Evolutionary conservation across 176 grass and related monocot genomes (phyloP), one percentile per base, ranked within the genome.

Genomic region (Juncus inflexus): DNA sequence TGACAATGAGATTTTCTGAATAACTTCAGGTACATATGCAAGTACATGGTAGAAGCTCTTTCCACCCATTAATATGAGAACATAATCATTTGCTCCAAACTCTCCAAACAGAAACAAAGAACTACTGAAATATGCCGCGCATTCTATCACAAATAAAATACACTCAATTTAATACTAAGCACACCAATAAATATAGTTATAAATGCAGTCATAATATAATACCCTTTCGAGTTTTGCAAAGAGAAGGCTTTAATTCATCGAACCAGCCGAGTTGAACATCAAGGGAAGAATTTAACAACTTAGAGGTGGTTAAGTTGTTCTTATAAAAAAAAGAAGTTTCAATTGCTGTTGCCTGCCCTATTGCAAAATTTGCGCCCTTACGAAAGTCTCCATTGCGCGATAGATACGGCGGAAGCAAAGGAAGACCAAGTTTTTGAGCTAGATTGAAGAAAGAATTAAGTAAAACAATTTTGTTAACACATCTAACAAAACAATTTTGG

Each of bases 341-440:
- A 73, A 83, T 64, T 4, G 83, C 76, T 11, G 83, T 90, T 3
- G 87, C 79, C 61, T 79, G 75, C 2, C 78, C 82, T 14, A 90
- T 83, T 4, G 87, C 87, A 74, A 90, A 90, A 77, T 90, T 90
- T 3, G 72, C 87, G 1, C 87, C 87, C 11, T 79, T 78, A 65
- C 78, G 72, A 52, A 90, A 86, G 67, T 58, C 86, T 41, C 16
- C 45, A 74, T 82, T 86, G 67, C 79, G 84, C 40, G 75, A 82
- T 1, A 90, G 79, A 55, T 86, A 90, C 9, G 83, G 79, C 67
- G 81, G 84, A 61, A 90, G 81, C 40, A 86, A 72, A 39, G 83
- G 83, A 37, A 90, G 74, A 3, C 83, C 79, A 62, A 86, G 64
- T 53, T 83, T 83, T 74, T 83, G 62, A 60, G 83, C 87, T 90